Base-by-base conservation (phyloP, 1,284 basidiomycete species). In the Malassezia dermatis region DNA sequence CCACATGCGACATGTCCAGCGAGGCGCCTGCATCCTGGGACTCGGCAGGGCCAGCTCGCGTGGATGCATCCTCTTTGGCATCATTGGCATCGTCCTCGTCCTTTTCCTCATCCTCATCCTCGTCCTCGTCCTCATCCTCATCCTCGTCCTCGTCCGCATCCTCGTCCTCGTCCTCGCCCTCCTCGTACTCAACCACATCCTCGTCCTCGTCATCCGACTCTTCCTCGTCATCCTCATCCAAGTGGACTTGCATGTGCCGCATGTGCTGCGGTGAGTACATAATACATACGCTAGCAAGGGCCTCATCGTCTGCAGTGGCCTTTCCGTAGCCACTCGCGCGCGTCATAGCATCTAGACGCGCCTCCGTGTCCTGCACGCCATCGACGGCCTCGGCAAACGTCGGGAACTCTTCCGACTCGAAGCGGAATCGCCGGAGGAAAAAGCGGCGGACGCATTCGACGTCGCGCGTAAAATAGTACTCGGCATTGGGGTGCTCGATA, bases 381-480 rank as follows among this genome's bases (percentile, higher is more conserved):
- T 48, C 48, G 8, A 68, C 62, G n/a, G 67, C 64, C 21, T 71
- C 62, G 3, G 48, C 48, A 50, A 69, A 73, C 12, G 27, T 56
- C 5, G 94, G 93, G 76, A 86, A 95, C 30, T 89, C 77, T 0
- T 81, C 79, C 57, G 89, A 91, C 77, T 95, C 89, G 75, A 93
- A 99, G 53, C 85, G 82, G 78, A 96, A 98, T 21, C 91, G 79
- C 60, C 89, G 82, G 62, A 80, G 81, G 81, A 99, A 98, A 78
- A 96, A 99, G 10, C 83, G 84, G 40, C 89, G 82, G 62, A 99
- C 89, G 75, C 94, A 95, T 59, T 93, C 85, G 13, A 99, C 94
- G 75, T 99, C 94, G 31, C 94, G 84, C 71, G 95, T 89, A 77
- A 99, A 99, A 78, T 94, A 98, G 86, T 86, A 94, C 78, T 96